A percentile compares a stretch with the other conserved stretches of the same genome.
phyloP scores from a whole-genome alignment of 1,139 yeast genomes.

The Candida labiduridarum region DNA sequence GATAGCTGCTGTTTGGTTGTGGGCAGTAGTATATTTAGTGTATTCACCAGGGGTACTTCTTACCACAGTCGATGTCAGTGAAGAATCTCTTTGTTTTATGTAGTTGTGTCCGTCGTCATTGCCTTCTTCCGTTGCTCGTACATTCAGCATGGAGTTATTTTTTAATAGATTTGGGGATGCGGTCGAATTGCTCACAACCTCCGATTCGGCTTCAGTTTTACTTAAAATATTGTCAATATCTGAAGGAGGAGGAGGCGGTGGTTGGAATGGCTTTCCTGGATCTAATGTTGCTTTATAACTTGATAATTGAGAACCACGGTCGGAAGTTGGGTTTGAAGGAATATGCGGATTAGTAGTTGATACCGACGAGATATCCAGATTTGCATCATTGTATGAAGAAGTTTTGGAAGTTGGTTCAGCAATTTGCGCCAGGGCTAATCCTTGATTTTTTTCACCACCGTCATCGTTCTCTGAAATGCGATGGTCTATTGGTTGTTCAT shows the following conservation, averaged over 20 bases:
- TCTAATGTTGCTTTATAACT: conserved; percentile 35
- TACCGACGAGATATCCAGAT: neutral
- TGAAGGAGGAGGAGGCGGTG: conserved; percentile 9
- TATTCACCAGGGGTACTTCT: conserved; percentile 4
- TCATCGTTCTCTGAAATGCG: neutral
- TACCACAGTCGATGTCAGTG: neutral
- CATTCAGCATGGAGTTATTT: conserved; percentile 19
- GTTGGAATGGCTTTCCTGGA: conserved; percentile 38
- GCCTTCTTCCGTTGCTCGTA: too few relatives aligned
- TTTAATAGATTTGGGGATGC: conserved; percentile 21
- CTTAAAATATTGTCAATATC: conserved; percentile 17
- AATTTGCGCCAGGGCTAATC: neutral
- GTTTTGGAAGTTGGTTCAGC: conserved; percentile 5
- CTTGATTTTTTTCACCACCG: neutral
- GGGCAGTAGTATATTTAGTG: conserved; percentile 17
- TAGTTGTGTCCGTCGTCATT: neutral
- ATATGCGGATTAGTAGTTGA: conserved; percentile 3
- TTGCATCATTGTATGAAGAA: conserved; percentile 2
- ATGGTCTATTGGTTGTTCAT: neutral
- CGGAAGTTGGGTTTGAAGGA: conserved; percentile 11
- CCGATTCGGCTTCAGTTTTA: conserved; percentile 18
- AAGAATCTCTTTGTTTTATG: neutral
- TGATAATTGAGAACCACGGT: conserved; percentile 14
- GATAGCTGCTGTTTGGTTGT: conserved; percentile 37
- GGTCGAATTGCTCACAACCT: conserved; percentile 10